Evolutionary conservation across 148 eudicot species (phyloP), one percentile per base, ranked within the genome.

Genomic region (Nepenthes mirabilis): DNA sequence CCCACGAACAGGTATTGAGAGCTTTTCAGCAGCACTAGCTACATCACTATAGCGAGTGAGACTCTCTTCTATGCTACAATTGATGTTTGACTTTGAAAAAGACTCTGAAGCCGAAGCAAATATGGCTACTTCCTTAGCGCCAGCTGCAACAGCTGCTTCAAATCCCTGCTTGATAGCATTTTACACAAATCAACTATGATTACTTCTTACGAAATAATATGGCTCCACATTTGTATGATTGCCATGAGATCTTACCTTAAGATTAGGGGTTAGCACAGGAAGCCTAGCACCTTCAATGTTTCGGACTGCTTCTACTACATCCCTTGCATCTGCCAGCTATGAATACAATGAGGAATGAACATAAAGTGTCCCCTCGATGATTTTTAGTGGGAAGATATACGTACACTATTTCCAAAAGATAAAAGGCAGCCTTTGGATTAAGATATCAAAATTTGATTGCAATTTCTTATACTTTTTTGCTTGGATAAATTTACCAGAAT

Each of bases 91-190:
- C 61, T 70, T 73, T 12, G 95, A 93, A 75, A 93, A 93, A 8
- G 99, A 89, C 68, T 93, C 97, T 11, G 99, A 93, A 58, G 97
- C 99, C 59, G 99, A 82, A 76, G 99, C 95, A 81, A 93, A 93
- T 36, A 93, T 66, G 32, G 99, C 99, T 58, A 93, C 91, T 79
- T 93, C 99, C 79, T 86, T 86, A 8, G 80, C 95, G 71, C 99
- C 99, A 63, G 91, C 85, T 64, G 83, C 95, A 65, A 82, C 67
- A 65, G 99, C 99, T 55, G 97, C 97, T 79, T 89, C 99, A 61
- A 93, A 81, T 57, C 99, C 99, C 99, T 93, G 65, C 37, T 47
- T 56, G 14, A 64, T 61, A 43, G 43, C 36, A 35, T 53, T 50
- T 23, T 5, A 59, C 43, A 51, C 5, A 37, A 54, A 47, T 14